phyloP scores from a whole-genome alignment of 164 flowering plant genomes.

The Umbilicus rupestris region DNA sequence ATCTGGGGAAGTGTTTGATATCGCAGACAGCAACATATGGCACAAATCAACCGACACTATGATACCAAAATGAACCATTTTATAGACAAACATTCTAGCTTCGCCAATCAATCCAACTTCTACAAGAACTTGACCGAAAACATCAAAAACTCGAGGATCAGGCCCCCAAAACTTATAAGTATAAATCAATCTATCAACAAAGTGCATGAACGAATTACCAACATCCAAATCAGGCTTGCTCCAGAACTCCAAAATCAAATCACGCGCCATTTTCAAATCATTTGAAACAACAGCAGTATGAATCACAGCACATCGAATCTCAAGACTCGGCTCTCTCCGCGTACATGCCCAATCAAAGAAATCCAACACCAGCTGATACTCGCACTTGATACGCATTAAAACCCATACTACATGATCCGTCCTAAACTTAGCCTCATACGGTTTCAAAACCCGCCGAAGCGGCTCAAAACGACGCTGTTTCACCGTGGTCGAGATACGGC shows the following conservation, averaged over 20 bases:
- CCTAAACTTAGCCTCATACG: conserved; percentile 42
- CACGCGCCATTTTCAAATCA: conserved; percentile 35
- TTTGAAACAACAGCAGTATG: conserved; percentile 47
- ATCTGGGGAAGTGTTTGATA: conserved; percentile 17
- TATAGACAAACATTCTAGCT: conserved; percentile 42
- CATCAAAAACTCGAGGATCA: conserved; percentile 47
- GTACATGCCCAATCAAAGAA: conserved; percentile 50
- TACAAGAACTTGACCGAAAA: conserved; percentile 52
- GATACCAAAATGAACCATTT: conserved; percentile 51
- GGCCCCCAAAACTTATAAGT: conserved; percentile 72
- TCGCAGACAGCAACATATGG: conserved; percentile 32
- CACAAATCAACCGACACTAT: conserved; percentile 50
- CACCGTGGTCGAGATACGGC: conserved; percentile 31
- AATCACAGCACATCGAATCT: conserved; percentile 49
- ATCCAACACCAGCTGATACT: conserved; percentile 39
- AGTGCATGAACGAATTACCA: conserved; percentile 18
- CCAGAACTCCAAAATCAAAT: conserved; percentile 40
- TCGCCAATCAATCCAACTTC: conserved; percentile 37
- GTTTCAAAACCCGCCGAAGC: conserved; percentile 31
- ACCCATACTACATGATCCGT: conserved; percentile 55
- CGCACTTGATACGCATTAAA: conserved; percentile 47
- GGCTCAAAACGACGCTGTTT: conserved; percentile 50
- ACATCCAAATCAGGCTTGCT: conserved; percentile 26
- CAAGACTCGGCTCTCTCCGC: conserved; percentile 40
- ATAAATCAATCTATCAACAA: conserved; percentile 45